A percentile compares a stretch with the other conserved stretches of the same genome.
Conservation (phyloP, 2,329 filamentous ascomycete genomes). For the Trichoderma brevicompactum region DNA sequence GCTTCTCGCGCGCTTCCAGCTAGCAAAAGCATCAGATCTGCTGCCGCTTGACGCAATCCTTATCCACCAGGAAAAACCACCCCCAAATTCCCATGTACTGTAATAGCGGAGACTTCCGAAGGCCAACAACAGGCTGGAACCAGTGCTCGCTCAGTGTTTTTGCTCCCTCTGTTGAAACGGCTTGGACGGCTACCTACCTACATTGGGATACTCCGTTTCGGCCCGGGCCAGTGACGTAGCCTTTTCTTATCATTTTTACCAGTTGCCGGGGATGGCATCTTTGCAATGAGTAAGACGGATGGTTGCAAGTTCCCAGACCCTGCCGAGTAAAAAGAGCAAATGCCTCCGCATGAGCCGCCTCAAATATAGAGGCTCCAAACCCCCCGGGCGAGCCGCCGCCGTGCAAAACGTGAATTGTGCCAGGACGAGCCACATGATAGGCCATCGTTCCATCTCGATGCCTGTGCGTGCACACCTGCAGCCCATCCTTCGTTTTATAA, state of each 20-base stretch:
- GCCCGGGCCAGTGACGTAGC: conserved; percentile 13
- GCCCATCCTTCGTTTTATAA: conserved; percentile 1
- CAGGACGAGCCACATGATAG: background rate
- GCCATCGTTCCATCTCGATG: background rate
- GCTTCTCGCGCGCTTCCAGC: background rate
- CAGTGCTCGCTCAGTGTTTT: too few relatives aligned
- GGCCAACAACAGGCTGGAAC: background rate
- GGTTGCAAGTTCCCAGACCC: too few relatives aligned
- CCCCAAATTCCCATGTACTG: background rate
- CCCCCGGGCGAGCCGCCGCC: conserved; percentile 10
- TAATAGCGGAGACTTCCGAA: conserved; percentile 15
- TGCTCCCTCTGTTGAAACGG: too few relatives aligned
- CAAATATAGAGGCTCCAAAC: background rate
- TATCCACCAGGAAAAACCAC: conserved; percentile 7
- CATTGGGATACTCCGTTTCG: conserved; percentile 24
- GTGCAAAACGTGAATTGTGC: background rate
- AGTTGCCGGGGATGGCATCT: too few relatives aligned
- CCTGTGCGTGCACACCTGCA: background rate
- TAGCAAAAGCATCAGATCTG: conserved; percentile 6
- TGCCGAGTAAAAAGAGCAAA: too few relatives aligned
- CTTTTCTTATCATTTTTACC: too few relatives aligned
- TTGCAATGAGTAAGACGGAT: too few relatives aligned
- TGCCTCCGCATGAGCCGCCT: too few relatives aligned
- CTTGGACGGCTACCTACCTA: background rate
- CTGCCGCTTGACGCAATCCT: conserved; percentile 18